These are phyloP conservation scores for Geotrichum aggregatum DNA, from an alignment of 1,139 yeast genomes.

Conservation along the genomic window DNA sequence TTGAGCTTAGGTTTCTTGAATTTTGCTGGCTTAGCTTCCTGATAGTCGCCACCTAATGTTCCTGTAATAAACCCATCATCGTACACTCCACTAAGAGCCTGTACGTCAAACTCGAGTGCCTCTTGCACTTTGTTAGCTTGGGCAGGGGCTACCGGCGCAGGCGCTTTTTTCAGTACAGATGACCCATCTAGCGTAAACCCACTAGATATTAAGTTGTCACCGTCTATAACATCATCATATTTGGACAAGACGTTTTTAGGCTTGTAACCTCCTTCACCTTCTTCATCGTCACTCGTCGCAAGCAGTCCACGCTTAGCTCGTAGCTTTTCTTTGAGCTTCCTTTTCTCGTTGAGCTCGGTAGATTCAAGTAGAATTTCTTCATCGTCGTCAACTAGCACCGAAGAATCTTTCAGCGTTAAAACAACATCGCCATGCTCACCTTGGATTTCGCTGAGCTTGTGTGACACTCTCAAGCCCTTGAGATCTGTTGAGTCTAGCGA, in stretches of 20 bases:
- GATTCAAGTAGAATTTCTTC: slow-evolving; percentile 48
- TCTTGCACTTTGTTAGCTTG: slow-evolving; percentile 5
- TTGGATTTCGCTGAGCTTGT: slow-evolving; percentile 44
- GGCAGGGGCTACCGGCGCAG: neutral
- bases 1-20: slow-evolving; percentile 46
- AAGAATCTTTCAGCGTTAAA: slow-evolving; percentile 61
- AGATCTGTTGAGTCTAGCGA: slow-evolving; percentile 33
- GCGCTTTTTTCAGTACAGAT: slow-evolving; percentile 13
- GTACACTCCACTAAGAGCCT: slow-evolving; percentile 13
- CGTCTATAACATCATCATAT: slow-evolving; percentile 29
- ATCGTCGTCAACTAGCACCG: slow-evolving; percentile 49
- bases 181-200: slow-evolving; percentile 33
- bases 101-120: slow-evolving; percentile 26
- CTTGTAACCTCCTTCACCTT: slow-evolving; percentile 25
- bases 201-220: slow-evolving; percentile 24
- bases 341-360: slow-evolving; percentile 41
- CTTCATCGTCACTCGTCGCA: slow-evolving; percentile 33
- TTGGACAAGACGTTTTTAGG: slow-evolving; percentile 26
- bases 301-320: slow-evolving; percentile 32
- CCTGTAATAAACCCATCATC: slow-evolving; percentile 18
- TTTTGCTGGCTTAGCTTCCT: slow-evolving; percentile 41
- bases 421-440: slow-evolving; percentile 48
- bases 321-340: slow-evolving; percentile 36
- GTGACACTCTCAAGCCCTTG: slow-evolving; percentile 47
- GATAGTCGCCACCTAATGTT: slow-evolving; percentile 28